phyloP scores from a whole-genome alignment of 768 basidiomycete species.

The Tulasnella sp. region DNA sequence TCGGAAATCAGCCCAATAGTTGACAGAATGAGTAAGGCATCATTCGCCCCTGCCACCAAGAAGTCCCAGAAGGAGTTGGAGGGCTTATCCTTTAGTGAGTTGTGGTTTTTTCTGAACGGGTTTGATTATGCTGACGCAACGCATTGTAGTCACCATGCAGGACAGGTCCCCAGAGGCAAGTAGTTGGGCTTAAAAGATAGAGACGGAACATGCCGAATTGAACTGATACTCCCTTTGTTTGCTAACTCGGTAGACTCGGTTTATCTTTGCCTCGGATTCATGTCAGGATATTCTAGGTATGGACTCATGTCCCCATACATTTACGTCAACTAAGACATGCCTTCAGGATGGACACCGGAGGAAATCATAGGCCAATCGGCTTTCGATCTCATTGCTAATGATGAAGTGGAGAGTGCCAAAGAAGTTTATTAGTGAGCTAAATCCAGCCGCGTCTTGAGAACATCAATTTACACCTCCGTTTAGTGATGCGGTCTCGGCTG shows the following conservation, averaged over 20 bases:
- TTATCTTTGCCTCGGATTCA: conserved; percentile 12
- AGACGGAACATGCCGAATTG: too few relatives aligned
- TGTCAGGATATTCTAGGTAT: conserved; percentile 12
- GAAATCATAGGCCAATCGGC: conserved; percentile 14
- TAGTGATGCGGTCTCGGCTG: conserved; percentile 10
- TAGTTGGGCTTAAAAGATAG: neutral
- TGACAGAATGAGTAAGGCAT: too few relatives aligned
- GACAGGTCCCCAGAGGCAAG: conserved; percentile 12
- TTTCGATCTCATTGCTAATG: conserved; percentile 13
- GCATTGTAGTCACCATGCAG: conserved; percentile 13
- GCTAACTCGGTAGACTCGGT: neutral
- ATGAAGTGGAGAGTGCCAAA: conserved; percentile 3
- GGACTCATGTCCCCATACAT: neutral
- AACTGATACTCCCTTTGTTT: neutral
- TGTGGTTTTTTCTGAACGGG: too few relatives aligned
- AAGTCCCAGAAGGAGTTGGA: too few relatives aligned
- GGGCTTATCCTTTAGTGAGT: too few relatives aligned
- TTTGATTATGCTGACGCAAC: too few relatives aligned
- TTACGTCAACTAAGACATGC: neutral
- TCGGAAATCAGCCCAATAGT: too few relatives aligned
- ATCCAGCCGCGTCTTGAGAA: neutral
- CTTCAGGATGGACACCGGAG: conserved; percentile 12
- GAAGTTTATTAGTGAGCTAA: conserved; percentile 11
- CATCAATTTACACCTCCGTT: neutral
- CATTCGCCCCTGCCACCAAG: too few relatives aligned